Percentiles rank a stretch among this genome's conserved stretches.
Conservation (phyloP, 345 rosid genomes). For the Hibiscus trionum region DNA sequence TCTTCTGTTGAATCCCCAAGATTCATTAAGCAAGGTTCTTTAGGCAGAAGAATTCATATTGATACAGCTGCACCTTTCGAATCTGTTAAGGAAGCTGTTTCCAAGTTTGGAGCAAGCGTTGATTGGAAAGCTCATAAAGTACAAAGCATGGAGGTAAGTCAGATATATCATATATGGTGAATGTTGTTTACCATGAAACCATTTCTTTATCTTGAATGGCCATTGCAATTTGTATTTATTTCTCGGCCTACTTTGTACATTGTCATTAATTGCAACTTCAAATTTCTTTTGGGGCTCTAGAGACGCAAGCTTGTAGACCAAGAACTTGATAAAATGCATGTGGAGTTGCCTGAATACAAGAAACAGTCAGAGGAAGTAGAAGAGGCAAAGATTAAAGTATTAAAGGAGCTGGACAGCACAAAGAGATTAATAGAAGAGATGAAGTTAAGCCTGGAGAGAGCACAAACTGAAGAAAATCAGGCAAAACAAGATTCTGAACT, state of each 20-base stretch:
- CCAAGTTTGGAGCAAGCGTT: constrained; percentile 88
- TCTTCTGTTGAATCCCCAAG: constrained; percentile 24
- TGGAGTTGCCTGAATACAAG: constrained; percentile 62
- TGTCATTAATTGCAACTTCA: constrained; percentile 1
- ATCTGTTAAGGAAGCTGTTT: constrained; percentile 90
- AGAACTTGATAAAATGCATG: constrained; percentile 64
- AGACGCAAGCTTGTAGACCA: constrained; percentile 63
- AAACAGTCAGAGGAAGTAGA: constrained; percentile 54
- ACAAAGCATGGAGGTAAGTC: constrained; percentile 69
- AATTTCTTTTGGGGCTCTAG: constrained; percentile 28
- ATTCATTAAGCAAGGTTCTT: neutral
- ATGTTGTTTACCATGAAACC: neutral
- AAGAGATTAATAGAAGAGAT: constrained; percentile 82
- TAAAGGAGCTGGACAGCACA: constrained; percentile 68
- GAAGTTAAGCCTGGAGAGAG: constrained; percentile 82
- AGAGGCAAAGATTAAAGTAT: constrained; percentile 41
- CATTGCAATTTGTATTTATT: neutral
- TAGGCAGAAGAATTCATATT: constrained; percentile 35
- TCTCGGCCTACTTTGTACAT: neutral
- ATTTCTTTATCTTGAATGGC: neutral
- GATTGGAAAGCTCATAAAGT: constrained; percentile 94
- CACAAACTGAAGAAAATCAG: constrained; percentile 81
- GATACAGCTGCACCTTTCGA: constrained; percentile 88
- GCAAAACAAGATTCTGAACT: constrained; percentile 93
- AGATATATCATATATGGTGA: neutral